Conservation (phyloP, 2,329 filamentous ascomycete species). For the Xylaria sp. region DNA sequence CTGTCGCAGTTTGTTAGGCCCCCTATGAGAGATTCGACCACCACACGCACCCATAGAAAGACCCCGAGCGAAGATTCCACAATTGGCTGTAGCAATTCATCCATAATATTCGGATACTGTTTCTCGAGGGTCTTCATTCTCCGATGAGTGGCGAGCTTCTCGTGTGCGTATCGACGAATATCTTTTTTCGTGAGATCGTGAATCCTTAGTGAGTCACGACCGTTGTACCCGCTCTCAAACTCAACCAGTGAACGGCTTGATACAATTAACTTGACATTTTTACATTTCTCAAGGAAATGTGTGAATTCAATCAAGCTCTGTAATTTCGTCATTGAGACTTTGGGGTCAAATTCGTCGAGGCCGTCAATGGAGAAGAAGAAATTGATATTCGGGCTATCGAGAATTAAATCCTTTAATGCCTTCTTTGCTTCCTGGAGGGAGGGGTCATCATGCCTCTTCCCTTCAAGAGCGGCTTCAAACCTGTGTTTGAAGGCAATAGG, state of each 20-base stretch:
- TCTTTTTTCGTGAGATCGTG: conserved; percentile 40
- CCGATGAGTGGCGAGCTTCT: conserved; percentile 31
- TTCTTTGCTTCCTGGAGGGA: conserved; percentile 34
- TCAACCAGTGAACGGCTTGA: conserved; percentile 39
- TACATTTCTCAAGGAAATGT: conserved; percentile 12
- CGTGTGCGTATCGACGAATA: conserved; percentile 36
- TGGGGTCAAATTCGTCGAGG: conserved; percentile 43
- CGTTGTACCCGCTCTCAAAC: conserved; percentile 36
- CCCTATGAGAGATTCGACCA: conserved; percentile 35
- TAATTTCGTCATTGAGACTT: conserved; percentile 34
- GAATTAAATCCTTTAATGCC: conserved; percentile 32
- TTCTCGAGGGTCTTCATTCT: conserved; percentile 33
- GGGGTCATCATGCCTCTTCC: background rate
- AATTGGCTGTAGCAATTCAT: conserved; percentile 31
- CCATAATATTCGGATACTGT: conserved; percentile 17
- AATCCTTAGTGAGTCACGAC: conserved; percentile 31
- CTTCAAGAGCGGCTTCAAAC: conserved; percentile 19
- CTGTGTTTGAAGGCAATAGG: conserved; percentile 30
- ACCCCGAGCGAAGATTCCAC: conserved; percentile 36
- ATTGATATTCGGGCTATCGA: conserved; percentile 11
- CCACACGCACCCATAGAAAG: conserved; percentile 42
- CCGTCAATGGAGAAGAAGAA: conserved; percentile 44
- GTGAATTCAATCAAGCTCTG: conserved; percentile 37
- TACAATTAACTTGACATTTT: conserved; percentile 40
- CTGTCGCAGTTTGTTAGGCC: conserved; percentile 40